phyloP scores from a whole-genome alignment of 306 rosid species.

The Quercus robur region DNA sequence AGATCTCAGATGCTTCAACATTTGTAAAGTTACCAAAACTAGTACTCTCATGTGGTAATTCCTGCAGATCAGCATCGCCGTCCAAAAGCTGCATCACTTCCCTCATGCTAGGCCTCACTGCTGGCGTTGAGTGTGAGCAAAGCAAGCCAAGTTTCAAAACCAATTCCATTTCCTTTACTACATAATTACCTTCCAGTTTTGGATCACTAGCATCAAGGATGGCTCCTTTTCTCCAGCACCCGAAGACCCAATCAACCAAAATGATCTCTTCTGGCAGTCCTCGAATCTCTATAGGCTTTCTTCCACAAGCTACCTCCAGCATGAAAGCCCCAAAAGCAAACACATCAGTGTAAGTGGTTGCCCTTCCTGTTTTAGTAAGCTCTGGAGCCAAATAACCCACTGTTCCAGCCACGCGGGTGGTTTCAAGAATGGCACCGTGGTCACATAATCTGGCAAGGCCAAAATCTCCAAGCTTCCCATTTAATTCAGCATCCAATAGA shows the following conservation, averaged over 20 bases:
- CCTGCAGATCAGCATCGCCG: constrained; percentile 28
- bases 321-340: constrained; percentile 59
- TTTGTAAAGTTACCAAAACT: not conserved
- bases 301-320: constrained; percentile 64
- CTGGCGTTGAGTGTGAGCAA: constrained; percentile 45
- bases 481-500: constrained; percentile 48
- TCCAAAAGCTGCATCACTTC: constrained; percentile 49
- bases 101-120: constrained; percentile 55
- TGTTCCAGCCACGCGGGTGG: constrained; percentile 69
- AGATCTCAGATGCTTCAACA: no score
- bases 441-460: constrained; percentile 65
- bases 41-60: not conserved
- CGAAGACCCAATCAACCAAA: constrained; percentile 55
- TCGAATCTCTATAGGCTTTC: constrained; percentile 50
- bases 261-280: constrained; percentile 26
- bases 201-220: constrained; percentile 47
- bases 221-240: constrained; percentile 35
- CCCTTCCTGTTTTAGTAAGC: constrained; percentile 50
- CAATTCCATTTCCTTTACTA: constrained; percentile 37
- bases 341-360: constrained; percentile 51
- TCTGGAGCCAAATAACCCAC: constrained; percentile 76
- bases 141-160: constrained; percentile 56
- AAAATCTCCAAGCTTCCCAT: constrained; percentile 67
- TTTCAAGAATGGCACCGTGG: constrained; percentile 53
- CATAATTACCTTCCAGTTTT: constrained; percentile 34